A percentile compares a stretch with the other conserved stretches of the same genome.
phyloP scores from a whole-genome alignment of 345 rosid genomes.

The Salix koriyanagi region DNA sequence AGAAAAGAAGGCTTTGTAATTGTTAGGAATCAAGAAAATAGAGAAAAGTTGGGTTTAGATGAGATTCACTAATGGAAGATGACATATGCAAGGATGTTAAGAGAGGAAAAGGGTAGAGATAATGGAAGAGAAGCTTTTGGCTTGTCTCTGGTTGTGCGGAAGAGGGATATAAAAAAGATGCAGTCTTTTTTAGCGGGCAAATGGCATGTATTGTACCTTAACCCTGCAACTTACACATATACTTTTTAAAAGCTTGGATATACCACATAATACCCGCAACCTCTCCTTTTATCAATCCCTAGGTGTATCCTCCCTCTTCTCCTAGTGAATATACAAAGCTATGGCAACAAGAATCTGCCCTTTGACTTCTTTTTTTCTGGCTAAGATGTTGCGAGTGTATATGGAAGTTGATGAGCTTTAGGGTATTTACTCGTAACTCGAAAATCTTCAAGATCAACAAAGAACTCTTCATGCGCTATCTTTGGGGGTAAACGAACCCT shows the following conservation, averaged over 20 bases:
- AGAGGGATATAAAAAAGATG: slow-evolving; percentile 25
- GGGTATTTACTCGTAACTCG: not conserved
- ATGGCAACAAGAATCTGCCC: slow-evolving; percentile 3
- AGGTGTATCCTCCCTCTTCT: slow-evolving; percentile 17
- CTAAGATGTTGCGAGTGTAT: not conserved
- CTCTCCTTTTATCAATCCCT: slow-evolving; percentile 42
- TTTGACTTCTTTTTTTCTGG: not conserved
- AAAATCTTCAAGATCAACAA: not conserved
- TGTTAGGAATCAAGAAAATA: slow-evolving; percentile 31
- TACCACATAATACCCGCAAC: slow-evolving; percentile 21
- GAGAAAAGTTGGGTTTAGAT: slow-evolving; percentile 41
- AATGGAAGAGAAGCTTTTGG: slow-evolving; percentile 47
- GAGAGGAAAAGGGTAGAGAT: slow-evolving; percentile 16
- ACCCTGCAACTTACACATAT: slow-evolving; percentile 35
- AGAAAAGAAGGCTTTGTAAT: slow-evolving; percentile 40
- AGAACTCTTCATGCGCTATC: no score
- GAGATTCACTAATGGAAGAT: slow-evolving; percentile 50
- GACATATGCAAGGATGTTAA: slow-evolving; percentile 31
- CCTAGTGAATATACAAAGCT: slow-evolving; percentile 23
- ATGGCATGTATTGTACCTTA: slow-evolving; percentile 47
- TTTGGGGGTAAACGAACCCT: not conserved
- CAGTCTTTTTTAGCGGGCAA: slow-evolving; percentile 43
- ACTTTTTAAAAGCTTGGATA: slow-evolving; percentile 62
- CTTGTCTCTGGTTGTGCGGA: slow-evolving; percentile 47
- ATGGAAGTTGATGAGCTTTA: not conserved